A percentile compares a stretch with the other conserved stretches of the same genome.
Conservation (phyloP, 208 protist species). For the Acanthamoeba quina region DNA sequence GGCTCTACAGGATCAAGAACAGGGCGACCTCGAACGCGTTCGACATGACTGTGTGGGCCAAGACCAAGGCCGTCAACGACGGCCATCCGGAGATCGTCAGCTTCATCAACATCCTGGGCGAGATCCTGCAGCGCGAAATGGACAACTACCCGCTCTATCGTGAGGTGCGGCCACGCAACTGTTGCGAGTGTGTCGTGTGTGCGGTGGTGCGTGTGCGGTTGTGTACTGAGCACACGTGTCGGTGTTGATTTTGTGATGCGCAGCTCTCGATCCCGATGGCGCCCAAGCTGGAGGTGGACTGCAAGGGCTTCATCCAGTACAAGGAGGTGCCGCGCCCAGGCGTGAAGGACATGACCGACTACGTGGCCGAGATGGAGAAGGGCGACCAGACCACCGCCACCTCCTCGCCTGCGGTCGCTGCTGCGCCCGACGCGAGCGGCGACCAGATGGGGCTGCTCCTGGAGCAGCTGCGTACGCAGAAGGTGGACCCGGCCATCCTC, state of each 20-base stretch:
- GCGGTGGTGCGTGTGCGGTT: background rate
- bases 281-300: conserved; percentile 74
- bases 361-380: conserved; percentile 80
- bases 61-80: conserved; percentile 66
- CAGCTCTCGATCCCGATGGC: conserved; percentile 68
- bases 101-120: conserved; percentile 76
- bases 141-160: conserved; percentile 62
- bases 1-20: conserved; percentile 76
- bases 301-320: conserved; percentile 81
- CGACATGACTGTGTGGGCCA: conserved; percentile 73
- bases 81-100: conserved; percentile 74
- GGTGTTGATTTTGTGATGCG: background rate
- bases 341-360: conserved; percentile 75
- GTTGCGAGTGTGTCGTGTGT: background rate
- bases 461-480: conserved; percentile 53
- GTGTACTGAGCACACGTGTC: background rate
- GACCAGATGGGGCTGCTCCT: conserved; percentile 61
- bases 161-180: background rate
- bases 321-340: conserved; percentile 79
- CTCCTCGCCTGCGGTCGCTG: background rate
- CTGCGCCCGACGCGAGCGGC: background rate
- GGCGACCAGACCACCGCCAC: background rate
- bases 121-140: conserved; percentile 67
- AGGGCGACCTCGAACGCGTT: conserved; percentile 64
- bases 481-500: conserved; percentile 59